Conservation (phyloP, 1,139 yeast species). For the Suhomyces wounanorum region DNA sequence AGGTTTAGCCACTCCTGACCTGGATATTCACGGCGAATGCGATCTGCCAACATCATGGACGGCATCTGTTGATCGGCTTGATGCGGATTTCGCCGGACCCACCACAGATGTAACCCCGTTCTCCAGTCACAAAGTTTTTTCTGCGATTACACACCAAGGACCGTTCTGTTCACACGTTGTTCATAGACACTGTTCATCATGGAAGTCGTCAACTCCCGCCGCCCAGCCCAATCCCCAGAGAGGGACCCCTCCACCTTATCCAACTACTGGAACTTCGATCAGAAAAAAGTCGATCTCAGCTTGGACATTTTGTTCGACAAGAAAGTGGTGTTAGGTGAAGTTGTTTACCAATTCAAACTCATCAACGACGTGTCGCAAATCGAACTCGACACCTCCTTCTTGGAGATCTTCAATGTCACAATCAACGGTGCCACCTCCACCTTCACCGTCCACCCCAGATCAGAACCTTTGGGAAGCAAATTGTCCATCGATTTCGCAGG, state of each 20-base stretch:
- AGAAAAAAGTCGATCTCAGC: constrained; percentile 53
- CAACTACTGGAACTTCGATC: constrained; percentile 58
- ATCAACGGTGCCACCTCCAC: constrained; percentile 42
- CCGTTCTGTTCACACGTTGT: not conserved
- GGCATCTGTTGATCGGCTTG: not conserved
- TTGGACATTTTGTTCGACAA: constrained; percentile 58
- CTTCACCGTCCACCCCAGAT: constrained; percentile 48
- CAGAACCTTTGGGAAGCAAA: constrained; percentile 70
- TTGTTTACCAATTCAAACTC: constrained; percentile 45
- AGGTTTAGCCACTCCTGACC: not conserved
- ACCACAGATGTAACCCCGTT: not conserved
- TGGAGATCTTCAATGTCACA: constrained; percentile 49
- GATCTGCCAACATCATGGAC: not conserved
- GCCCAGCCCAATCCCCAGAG: constrained; percentile 56
- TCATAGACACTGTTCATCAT: constrained; percentile 8
- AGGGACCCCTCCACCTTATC: constrained; percentile 76
- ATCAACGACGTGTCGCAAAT: constrained; percentile 33
- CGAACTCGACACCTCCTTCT: constrained; percentile 68
- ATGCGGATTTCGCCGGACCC: not conserved
- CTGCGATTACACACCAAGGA: not conserved
- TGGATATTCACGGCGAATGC: not conserved
- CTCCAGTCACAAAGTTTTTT: not conserved
- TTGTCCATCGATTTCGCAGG: constrained; percentile 39
- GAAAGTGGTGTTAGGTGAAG: constrained; percentile 56
- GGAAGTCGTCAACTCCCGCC: constrained; percentile 20